Percentiles rank a stretch among this genome's conserved stretches.
Evolutionary conservation across 2,329 filamentous ascomycete genomes (phyloP).

Genomic region (Balansia obtecta): DNA sequence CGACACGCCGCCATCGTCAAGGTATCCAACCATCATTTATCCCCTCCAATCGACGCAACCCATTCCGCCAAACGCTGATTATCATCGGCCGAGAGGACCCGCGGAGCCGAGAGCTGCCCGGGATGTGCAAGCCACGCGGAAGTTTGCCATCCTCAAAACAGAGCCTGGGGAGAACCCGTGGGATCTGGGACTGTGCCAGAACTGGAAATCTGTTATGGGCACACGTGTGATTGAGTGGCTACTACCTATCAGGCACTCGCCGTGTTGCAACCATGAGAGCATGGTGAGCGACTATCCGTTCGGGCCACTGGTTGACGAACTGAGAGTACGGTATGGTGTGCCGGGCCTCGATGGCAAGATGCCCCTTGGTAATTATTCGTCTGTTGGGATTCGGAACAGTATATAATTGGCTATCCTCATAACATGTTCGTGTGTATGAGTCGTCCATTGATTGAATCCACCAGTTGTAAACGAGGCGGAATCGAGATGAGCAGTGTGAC

Average conservation of each 20-base stretch:
- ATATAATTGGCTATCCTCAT: not conserved
- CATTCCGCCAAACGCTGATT: not conserved
- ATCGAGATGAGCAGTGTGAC: not conserved
- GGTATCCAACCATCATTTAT: conserved; percentile 44
- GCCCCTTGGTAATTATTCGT: not conserved
- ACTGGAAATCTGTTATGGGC: conserved; percentile 75
- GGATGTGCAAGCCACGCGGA: conserved; percentile 41
- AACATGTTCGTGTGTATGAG: not conserved
- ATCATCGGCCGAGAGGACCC: conserved; percentile 7
- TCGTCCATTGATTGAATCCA: not conserved
- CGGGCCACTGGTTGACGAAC: conserved; percentile 45
- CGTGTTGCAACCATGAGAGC: conserved; percentile 57
- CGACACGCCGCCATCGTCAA: conserved; percentile 26
- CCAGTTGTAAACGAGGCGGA: not conserved
- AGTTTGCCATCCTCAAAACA: conserved; percentile 69
- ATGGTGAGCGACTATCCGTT: conserved; percentile 55
- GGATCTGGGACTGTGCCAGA: conserved; percentile 57
- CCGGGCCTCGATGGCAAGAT: conserved; percentile 3
- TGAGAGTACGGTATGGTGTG: conserved; percentile 32
- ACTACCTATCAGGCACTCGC: conserved; percentile 61
- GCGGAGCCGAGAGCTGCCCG: conserved; percentile 14
- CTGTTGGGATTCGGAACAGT: not conserved
- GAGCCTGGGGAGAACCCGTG: conserved; percentile 72
- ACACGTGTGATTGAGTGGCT: conserved; percentile 62
- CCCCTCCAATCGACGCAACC: conserved; percentile 28